Evolutionary conservation across 2,329 filamentous ascomycete species (phyloP).

Genomic region (Apiospora phragmitis): DNA sequence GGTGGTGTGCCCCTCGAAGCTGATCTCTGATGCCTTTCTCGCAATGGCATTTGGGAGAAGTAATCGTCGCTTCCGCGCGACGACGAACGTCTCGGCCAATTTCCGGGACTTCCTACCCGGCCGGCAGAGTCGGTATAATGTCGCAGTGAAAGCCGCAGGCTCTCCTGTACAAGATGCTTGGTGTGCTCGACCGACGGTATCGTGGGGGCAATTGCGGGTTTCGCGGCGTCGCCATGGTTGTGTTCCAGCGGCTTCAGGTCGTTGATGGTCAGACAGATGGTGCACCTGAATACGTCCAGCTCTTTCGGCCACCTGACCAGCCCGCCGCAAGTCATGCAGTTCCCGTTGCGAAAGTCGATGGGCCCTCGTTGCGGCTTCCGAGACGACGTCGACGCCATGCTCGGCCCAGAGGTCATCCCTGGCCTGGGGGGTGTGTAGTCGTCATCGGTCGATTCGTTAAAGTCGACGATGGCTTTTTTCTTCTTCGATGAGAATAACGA

Average conservation of each 20-base stretch:
- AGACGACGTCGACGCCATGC: constrained; percentile 18
- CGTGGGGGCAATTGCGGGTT: background rate
- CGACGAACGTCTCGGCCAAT: constrained; percentile 16
- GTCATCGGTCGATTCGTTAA: constrained; percentile 46
- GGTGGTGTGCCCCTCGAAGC: constrained; percentile 25
- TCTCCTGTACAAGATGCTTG: constrained; percentile 46
- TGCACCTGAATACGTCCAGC: constrained; percentile 75
- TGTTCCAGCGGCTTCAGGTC: constrained; percentile 59
- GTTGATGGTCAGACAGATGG: constrained; percentile 82
- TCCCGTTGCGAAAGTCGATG: constrained; percentile 64
- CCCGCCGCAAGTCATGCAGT: constrained; percentile 84
- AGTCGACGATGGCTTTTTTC: constrained; percentile 45
- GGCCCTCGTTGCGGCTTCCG: constrained; percentile 29
- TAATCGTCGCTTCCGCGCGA: constrained; percentile 23
- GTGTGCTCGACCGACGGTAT: constrained; percentile 62
- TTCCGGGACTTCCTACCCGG: constrained; percentile 15
- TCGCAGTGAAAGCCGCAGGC: constrained; percentile 39
- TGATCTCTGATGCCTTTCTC: constrained; percentile 14
- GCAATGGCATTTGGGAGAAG: constrained; percentile 18
- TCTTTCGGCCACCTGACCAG: constrained; percentile 77
- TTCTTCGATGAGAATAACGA: constrained; percentile 65
- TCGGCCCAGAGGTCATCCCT: constrained; percentile 29
- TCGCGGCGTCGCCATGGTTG: background rate
- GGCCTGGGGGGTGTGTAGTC: constrained; percentile 35
- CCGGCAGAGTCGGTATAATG: constrained; percentile 24